Evolutionary conservation across 129 eudicot species (phyloP).

Genomic region (Oenanthe sinensis): DNA sequence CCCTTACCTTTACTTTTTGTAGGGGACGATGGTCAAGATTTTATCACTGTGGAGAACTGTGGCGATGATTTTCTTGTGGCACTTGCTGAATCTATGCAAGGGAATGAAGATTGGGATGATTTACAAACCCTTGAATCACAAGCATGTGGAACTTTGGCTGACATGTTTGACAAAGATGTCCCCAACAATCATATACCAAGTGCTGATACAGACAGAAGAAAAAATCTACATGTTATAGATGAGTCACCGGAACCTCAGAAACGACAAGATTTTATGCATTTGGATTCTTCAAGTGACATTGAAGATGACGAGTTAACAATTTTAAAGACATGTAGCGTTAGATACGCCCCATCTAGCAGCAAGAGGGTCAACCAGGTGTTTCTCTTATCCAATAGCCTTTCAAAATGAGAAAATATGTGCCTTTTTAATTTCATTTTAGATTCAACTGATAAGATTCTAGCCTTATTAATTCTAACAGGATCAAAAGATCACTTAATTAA

Average conservation of each 20-base stretch:
- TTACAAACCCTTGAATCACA: conserved; percentile 71
- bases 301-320: conserved; percentile 40
- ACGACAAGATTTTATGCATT: conserved; percentile 33
- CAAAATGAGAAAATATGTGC: conserved; percentile 10
- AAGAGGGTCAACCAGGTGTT: conserved; percentile 21
- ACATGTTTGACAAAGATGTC: conserved; percentile 50
- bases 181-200: conserved; percentile 15
- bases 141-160: conserved; percentile 76
- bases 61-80: conserved; percentile 92
- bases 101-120: conserved; percentile 92
- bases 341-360: conserved; percentile 18
- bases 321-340: conserved; percentile 18
- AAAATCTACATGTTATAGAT: conserved; percentile 31
- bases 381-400: conserved; percentile 21
- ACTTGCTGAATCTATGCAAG: conserved; percentile 81
- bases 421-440: not conserved
- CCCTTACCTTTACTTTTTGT: conserved; percentile 5
- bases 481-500: not conserved
- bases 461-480: not conserved
- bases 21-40: conserved; percentile 91
- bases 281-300: conserved; percentile 74
- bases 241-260: conserved; percentile 39
- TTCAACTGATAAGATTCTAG: not conserved
- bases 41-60: conserved; percentile 87
- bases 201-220: conserved; percentile 24